A percentile compares a stretch with the other conserved stretches of the same genome.
phyloP scores from a whole-genome alignment of 306 rosid genomes.

The Corylus avellana region DNA sequence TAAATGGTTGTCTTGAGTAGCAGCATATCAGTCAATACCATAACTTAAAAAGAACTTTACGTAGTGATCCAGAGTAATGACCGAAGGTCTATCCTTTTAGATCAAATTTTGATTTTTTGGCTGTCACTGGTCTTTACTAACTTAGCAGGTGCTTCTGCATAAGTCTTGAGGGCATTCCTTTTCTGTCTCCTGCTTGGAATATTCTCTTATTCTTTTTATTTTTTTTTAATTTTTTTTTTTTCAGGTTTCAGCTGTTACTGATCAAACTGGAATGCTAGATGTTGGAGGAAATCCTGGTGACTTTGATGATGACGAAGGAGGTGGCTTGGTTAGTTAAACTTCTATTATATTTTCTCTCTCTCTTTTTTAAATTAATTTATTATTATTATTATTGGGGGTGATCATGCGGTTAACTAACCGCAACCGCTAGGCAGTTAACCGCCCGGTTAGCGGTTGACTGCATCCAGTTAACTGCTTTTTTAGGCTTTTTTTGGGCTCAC shows the following conservation, averaged over 20 bases:
- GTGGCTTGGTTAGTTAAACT: constrained; percentile 70
- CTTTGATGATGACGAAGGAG: constrained; percentile 92
- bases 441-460: too few relatives aligned
- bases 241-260: constrained; percentile 89
- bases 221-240: constrained; percentile 13
- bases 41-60: not conserved
- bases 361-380: too few relatives aligned
- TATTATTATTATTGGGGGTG: too few relatives aligned
- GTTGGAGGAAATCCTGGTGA: constrained; percentile 80
- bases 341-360: not conserved
- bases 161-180: constrained; percentile 15
- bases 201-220: constrained; percentile 2
- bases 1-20: not conserved
- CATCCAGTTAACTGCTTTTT: too few relatives aligned
- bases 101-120: not conserved
- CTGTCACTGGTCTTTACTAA: not conserved
- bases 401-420: too few relatives aligned
- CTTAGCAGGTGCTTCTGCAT: not conserved
- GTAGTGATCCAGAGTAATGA: not conserved
- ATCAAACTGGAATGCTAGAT: constrained; percentile 80
- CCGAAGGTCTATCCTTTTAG: not conserved
- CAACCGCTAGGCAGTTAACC: too few relatives aligned
- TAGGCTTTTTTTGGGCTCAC: too few relatives aligned
- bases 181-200: constrained; percentile 21
- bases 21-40: not conserved